Percentiles rank a stretch among this genome's conserved stretches.
phyloP scores from a whole-genome alignment of 169 alveolate genomes.

The Eimeria sp. region DNA sequence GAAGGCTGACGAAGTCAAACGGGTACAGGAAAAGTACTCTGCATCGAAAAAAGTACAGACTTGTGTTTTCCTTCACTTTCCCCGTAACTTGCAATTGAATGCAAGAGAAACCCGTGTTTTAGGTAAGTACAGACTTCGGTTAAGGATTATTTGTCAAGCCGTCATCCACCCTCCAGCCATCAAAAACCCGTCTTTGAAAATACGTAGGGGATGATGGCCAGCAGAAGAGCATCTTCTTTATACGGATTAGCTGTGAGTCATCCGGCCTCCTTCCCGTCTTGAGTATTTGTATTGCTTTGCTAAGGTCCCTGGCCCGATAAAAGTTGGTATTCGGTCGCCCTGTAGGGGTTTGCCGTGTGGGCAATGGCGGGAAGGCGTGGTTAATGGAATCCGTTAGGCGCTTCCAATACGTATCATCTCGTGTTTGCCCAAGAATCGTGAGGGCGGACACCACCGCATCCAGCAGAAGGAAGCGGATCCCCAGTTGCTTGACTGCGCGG shows the following conservation, averaged over 20 bases:
- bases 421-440: background rate
- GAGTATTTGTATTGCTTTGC: background rate
- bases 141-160: background rate
- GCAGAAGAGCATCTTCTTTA: constrained; percentile 2
- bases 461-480: background rate
- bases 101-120: background rate
- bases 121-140: background rate
- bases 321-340: background rate
- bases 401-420: background rate
- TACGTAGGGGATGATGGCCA: background rate
- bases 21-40: background rate
- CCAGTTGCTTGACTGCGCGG: background rate
- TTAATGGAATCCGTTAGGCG: background rate
- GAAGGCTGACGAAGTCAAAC: background rate
- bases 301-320: background rate
- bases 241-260: background rate
- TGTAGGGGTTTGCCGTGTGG: background rate
- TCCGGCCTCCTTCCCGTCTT: background rate
- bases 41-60: background rate
- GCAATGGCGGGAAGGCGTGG: background rate
- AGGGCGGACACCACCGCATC: background rate
- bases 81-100: background rate
- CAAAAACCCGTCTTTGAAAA: background rate
- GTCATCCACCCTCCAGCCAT: constrained; percentile 6
- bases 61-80: too few species aligned